A percentile compares a stretch with the other conserved stretches of the same genome.
phyloP scores from a whole-genome alignment of 2,329 filamentous ascomycete species.

The Fusarium burgessii region DNA sequence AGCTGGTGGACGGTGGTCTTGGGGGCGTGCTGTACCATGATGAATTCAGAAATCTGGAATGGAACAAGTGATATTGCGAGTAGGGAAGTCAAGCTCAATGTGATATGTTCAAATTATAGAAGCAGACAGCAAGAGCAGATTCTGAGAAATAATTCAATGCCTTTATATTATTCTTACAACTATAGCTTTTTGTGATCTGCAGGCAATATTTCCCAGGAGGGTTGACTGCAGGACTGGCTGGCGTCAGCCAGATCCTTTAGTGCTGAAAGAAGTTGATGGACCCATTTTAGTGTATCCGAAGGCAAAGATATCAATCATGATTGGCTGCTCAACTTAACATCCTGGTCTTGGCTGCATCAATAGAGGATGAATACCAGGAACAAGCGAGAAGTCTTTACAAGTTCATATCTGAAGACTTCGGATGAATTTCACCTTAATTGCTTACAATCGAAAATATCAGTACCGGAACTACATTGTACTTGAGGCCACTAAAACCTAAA shows the following conservation, averaged over 20 bases:
- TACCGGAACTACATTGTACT: too few species aligned
- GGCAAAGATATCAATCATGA: not conserved
- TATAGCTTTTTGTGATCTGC: not conserved
- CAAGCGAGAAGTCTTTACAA: too few species aligned
- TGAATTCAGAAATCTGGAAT: not conserved
- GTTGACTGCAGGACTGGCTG: not conserved
- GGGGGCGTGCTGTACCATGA: slow-evolving; percentile 4
- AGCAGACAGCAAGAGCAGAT: not conserved
- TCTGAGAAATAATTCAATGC: not conserved
- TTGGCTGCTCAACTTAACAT: not conserved
- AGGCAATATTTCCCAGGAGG: not conserved
- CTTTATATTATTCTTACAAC: not conserved
- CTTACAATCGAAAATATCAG: too few species aligned
- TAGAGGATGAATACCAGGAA: too few species aligned
- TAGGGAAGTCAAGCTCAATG: not conserved
- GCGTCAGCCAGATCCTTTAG: slow-evolving; percentile 9
- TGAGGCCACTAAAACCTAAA: too few species aligned
- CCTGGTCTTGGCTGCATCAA: not conserved
- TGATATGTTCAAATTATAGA: not conserved
- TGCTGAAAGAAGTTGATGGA: not conserved
- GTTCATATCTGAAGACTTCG: too few species aligned
- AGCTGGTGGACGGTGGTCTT: slow-evolving; percentile 8
- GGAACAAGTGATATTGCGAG: too few species aligned
- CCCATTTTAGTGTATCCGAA: not conserved
- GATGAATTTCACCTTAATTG: too few species aligned